A percentile compares a stretch with the other conserved stretches of the same genome.
Evolutionary conservation across 257 asterid genomes (phyloP).

Genomic region (Salvia rosmarinus): DNA sequence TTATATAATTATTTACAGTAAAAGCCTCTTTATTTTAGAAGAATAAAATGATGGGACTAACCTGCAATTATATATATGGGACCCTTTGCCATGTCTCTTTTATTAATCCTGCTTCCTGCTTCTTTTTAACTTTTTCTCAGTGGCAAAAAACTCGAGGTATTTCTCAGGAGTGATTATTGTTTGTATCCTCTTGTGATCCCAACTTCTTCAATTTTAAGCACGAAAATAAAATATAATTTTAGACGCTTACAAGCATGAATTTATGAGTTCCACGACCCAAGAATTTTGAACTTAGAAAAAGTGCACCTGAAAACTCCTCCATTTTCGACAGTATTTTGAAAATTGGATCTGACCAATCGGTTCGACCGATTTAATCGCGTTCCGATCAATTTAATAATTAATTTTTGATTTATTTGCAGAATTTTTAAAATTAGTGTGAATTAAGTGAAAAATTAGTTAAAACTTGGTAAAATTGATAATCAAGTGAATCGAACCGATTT

Average conservation of each 20-base stretch:
- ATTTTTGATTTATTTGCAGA: too few species aligned
- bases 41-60: constrained; percentile 1
- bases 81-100: not conserved
- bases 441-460: too few species aligned
- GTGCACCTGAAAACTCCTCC: too few species aligned
- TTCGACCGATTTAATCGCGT: too few species aligned
- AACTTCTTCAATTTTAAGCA: not conserved
- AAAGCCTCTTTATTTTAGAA: not conserved
- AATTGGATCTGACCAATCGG: too few species aligned
- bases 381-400: too few species aligned
- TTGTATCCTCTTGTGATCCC: not conserved
- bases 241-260: not conserved
- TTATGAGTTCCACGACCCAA: not conserved
- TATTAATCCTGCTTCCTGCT: not conserved
- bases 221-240: not conserved
- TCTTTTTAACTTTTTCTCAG: not conserved
- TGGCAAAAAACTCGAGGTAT: too few species aligned
- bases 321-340: too few species aligned
- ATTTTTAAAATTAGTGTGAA: too few species aligned
- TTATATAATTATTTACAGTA: not conserved
- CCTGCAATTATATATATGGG: not conserved
- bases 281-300: too few species aligned
- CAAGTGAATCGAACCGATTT: too few species aligned
- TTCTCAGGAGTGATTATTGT: not conserved
- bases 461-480: too few species aligned